Conservation (phyloP, 2,329 filamentous ascomycete species). For the Graphilbum sp. region DNA sequence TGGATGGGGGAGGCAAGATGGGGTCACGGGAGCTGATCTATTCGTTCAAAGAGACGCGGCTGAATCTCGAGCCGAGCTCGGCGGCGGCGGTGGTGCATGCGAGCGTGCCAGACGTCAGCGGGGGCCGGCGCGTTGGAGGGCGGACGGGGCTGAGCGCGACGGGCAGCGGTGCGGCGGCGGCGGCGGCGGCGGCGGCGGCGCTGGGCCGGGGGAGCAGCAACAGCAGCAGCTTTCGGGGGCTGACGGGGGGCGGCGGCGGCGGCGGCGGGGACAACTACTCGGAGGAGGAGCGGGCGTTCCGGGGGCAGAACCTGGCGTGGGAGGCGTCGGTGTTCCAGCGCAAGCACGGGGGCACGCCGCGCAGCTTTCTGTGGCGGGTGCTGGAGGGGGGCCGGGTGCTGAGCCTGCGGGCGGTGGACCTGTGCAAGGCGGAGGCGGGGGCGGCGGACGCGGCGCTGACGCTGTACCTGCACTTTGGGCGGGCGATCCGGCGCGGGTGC, state of each 20-base stretch:
- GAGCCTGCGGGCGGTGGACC: constrained; percentile 69
- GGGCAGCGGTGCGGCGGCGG: constrained; percentile 1
- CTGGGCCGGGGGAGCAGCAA: constrained; percentile 22
- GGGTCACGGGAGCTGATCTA: constrained; percentile 43
- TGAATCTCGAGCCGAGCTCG: constrained; percentile 63
- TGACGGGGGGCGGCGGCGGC: background rate
- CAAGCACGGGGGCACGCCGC: constrained; percentile 55
- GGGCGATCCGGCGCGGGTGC: constrained; percentile 57
- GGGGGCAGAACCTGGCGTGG: constrained; percentile 54
- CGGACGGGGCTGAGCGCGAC: background rate
- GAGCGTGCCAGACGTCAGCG: constrained; percentile 41
- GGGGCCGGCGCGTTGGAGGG: constrained; percentile 2
- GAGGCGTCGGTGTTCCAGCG: constrained; percentile 78
- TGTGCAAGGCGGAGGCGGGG: constrained; percentile 46
- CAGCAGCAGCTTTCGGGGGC: too few species aligned
- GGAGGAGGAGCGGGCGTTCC: constrained; percentile 55
- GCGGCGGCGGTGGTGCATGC: constrained; percentile 55
- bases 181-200: constrained; percentile 4
- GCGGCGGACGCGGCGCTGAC: constrained; percentile 56
- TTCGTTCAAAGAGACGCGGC: constrained; percentile 73
- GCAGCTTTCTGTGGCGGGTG: constrained; percentile 82
- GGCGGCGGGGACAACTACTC: constrained; percentile 25
- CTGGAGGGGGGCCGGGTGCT: constrained; percentile 65
- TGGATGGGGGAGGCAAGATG: constrained; percentile 52
- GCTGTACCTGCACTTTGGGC: constrained; percentile 61